Base-by-base conservation (phyloP, 176 grass and related monocot species). In the Metroxylon sagu region DNA sequence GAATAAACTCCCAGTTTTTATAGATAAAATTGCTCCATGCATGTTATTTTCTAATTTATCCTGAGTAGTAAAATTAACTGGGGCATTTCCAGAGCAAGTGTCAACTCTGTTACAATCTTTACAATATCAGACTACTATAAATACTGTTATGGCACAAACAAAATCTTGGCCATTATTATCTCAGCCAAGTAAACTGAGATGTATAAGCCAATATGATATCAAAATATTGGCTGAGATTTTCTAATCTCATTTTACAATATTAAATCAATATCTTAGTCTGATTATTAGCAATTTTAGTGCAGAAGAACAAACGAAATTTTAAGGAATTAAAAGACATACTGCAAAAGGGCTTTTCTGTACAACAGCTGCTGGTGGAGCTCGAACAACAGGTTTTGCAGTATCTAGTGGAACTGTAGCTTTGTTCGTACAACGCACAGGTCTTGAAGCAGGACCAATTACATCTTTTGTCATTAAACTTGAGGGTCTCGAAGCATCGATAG, bases 391-490 rank as follows among this genome's bases (percentile, higher is more conserved):
- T 29, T 64, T 83, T 56, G 31, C 56, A 29, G 25, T n/a, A 77
- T 74, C 76, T 39, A 80, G 50, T 67, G 56, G 52, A 64, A 65
- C 69, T 64, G 66, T 64, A 26, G 79, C 52, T 48, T 74, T 80
- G 35, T 43, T 60, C 52, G 67, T 15, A 18, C 79, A 80, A 74
- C 64, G 16, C 63, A 72, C 39, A 57, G 72, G 52, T 74, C 79
- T 76, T 74, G 78, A 79, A 54, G 54, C 63, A 23, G 21, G 21
- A 25, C 79, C 71, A 76, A 26, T 49, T 50, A 28, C 49, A 65
- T 65, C 82, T 73, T 76, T 85, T 76, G 78, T 48, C 39, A 79
- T 27, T 50, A 62, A 61, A 82, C 64, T 76, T 48, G 68, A 70
- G 67, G 70, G 8, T 74, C 75, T 85, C 58, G 76, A 16, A 17